Conservation (phyloP, 1,284 basidiomycete genomes). For the Heterobasidion annosum region DNA sequence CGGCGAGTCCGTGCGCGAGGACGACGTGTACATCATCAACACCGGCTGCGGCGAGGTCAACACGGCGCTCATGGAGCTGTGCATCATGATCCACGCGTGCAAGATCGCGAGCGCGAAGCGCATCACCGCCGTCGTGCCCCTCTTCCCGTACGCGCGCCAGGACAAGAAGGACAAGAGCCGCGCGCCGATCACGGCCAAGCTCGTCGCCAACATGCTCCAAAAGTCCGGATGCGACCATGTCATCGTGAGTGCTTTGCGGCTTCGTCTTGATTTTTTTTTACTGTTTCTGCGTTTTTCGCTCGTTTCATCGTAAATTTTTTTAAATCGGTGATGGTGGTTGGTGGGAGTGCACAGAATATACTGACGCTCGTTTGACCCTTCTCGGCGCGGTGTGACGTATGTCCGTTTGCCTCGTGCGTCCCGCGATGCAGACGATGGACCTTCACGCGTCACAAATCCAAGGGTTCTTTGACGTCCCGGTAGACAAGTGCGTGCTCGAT, state of each 20-base stretch:
- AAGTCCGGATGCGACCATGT: constrained; percentile 98
- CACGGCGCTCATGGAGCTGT: constrained; percentile 90
- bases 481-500: constrained; percentile 82
- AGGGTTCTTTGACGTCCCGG: constrained; percentile 99
- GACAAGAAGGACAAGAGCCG: constrained; percentile 99
- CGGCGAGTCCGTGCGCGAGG: constrained; percentile 92
- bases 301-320: background rate
- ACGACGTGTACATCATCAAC: constrained; percentile 99
- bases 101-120: constrained; percentile 94
- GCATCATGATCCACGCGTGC: constrained; percentile 99
- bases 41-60: constrained; percentile 84
- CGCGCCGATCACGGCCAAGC: constrained; percentile 97
- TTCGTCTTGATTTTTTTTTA: background rate
- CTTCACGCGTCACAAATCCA: constrained; percentile 98
- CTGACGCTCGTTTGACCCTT: background rate
- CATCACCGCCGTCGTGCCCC: constrained; percentile 93
- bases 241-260: constrained; percentile 59
- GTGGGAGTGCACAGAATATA: background rate
- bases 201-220: constrained; percentile 98
- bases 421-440: constrained; percentile 80
- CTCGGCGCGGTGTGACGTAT: too few species aligned
- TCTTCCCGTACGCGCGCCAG: constrained; percentile 93
- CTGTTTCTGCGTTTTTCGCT: too few species aligned
- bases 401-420: background rate
- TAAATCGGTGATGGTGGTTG: background rate